A percentile compares a stretch with the other conserved stretches of the same genome.
Evolutionary conservation across 2,329 filamentous ascomycete genomes (phyloP).

Genomic region (Gnomoniopsis sp.): DNA sequence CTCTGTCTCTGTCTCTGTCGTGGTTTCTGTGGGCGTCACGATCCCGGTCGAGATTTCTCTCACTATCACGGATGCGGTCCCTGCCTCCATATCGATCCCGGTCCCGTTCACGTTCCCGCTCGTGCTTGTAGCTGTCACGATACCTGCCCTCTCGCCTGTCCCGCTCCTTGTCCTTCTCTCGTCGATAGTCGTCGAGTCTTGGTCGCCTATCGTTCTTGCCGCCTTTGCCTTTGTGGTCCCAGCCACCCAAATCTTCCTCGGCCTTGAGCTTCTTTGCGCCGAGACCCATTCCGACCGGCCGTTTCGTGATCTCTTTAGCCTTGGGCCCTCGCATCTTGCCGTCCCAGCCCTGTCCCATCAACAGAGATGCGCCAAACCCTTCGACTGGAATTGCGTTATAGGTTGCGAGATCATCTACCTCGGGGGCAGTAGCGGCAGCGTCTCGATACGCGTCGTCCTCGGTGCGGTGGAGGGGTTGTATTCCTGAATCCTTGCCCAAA

Average conservation of each 20-base stretch:
- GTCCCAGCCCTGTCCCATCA: constrained; percentile 96
- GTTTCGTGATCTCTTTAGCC: constrained; percentile 62
- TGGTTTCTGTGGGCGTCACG: constrained; percentile 7
- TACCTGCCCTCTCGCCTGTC: constrained; percentile 38
- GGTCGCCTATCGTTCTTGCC: constrained; percentile 34
- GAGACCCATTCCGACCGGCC: constrained; percentile 80
- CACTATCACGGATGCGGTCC: constrained; percentile 8
- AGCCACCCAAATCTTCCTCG: constrained; percentile 71
- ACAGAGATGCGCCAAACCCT: constrained; percentile 85
- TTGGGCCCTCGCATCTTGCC: constrained; percentile 57
- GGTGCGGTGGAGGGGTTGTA: constrained; percentile 53
- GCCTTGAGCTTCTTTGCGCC: constrained; percentile 79
- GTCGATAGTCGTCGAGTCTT: constrained; percentile 48
- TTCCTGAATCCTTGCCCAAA: constrained; percentile 49
- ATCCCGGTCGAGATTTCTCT: constrained; percentile 8
- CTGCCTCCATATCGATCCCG: constrained; percentile 29
- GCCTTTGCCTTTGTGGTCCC: constrained; percentile 65
- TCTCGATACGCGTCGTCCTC: constrained; percentile 67
- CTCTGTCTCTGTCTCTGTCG: neutral
- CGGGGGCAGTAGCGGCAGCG: constrained; percentile 70
- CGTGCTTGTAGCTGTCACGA: constrained; percentile 42
- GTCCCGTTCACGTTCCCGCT: constrained; percentile 41
- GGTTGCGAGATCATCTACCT: constrained; percentile 73
- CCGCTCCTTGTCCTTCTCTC: constrained; percentile 41
- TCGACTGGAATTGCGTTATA: constrained; percentile 90